Evolutionary conservation across 768 basidiomycete species (phyloP).

Genomic region (Mycena olivaceomarginata): DNA sequence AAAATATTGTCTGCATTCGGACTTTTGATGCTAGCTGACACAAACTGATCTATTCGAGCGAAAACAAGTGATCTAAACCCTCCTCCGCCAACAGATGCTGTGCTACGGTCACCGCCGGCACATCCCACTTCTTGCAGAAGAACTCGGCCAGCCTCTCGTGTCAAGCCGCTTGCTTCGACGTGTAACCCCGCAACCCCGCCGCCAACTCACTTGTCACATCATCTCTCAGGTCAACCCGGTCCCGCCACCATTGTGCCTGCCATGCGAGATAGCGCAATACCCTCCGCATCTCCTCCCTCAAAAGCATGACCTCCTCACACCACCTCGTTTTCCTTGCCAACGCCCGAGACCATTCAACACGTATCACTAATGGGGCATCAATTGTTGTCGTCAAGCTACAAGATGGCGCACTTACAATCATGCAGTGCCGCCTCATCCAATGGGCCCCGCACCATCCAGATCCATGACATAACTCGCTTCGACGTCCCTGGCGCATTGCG

Average conservation of each 20-base stretch:
- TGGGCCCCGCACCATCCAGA: neutral
- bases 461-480: neutral
- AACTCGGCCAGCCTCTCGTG: neutral
- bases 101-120: neutral
- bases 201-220: neutral
- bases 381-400: neutral
- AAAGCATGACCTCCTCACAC: constrained; percentile 36
- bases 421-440: neutral
- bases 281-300: constrained; percentile 40
- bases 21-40: neutral
- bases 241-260: constrained; percentile 21
- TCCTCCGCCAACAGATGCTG: neutral
- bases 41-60: neutral
- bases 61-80: neutral
- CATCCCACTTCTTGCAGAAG: neutral
- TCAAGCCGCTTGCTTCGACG: neutral
- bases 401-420: neutral
- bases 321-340: constrained; percentile 24
- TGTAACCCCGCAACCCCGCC: constrained; percentile 10
- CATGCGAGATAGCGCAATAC: constrained; percentile 21
- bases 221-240: neutral
- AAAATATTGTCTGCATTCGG: neutral
- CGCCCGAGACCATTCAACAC: constrained; percentile 36
- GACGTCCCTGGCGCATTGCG: neutral
- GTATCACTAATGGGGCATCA: constrained; percentile 16